A percentile compares a stretch with the other conserved stretches of the same genome.
Evolutionary conservation across 2,329 filamentous ascomycete genomes (phyloP).

Genomic region (Teratosphaeria epicoccoides): DNA sequence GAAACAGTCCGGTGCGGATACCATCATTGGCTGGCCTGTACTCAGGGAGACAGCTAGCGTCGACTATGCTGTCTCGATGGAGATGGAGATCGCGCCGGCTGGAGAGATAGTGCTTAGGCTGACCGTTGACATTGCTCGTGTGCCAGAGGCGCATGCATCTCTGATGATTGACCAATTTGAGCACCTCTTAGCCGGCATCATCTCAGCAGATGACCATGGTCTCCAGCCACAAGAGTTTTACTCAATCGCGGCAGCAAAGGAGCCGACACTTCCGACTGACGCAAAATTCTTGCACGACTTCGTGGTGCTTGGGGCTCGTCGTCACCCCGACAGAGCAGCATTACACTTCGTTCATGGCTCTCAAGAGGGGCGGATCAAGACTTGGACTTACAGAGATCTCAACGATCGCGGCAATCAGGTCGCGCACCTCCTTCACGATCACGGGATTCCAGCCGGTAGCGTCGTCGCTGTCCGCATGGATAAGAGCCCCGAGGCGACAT

Average conservation of each 20-base stretch:
- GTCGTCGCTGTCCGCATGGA: slow-evolving; percentile 72
- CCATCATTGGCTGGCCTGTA: slow-evolving; percentile 45
- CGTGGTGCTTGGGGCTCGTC: slow-evolving; percentile 53
- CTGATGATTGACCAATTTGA: slow-evolving; percentile 65
- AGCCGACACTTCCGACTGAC: slow-evolving; percentile 46
- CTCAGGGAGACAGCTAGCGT: slow-evolving; percentile 56
- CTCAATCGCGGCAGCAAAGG: slow-evolving; percentile 55
- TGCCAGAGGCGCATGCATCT: slow-evolving; percentile 58
- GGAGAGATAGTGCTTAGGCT: slow-evolving; percentile 51
- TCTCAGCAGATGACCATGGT: background rate
- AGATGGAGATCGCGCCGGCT: slow-evolving; percentile 50
- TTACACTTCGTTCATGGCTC: slow-evolving; percentile 56
- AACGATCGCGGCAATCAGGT: slow-evolving; percentile 61
- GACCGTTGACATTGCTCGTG: slow-evolving; percentile 52
- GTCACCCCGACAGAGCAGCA: slow-evolving; percentile 51
- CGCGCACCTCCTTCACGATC: slow-evolving; percentile 50
- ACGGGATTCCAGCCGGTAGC: slow-evolving; percentile 43
- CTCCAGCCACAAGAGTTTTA: background rate
- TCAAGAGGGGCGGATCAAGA: slow-evolving; percentile 30
- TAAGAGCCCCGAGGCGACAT: slow-evolving; percentile 75
- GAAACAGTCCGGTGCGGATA: slow-evolving; percentile 34
- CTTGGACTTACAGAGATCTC: slow-evolving; percentile 67
- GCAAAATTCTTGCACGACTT: slow-evolving; percentile 63
- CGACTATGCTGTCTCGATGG: slow-evolving; percentile 72
- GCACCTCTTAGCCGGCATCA: slow-evolving; percentile 48